Percentiles rank a stretch among this genome's conserved stretches.
Evolutionary conservation across 306 rosid genomes (phyloP).

Genomic region (Hippophae rhamnoides): DNA sequence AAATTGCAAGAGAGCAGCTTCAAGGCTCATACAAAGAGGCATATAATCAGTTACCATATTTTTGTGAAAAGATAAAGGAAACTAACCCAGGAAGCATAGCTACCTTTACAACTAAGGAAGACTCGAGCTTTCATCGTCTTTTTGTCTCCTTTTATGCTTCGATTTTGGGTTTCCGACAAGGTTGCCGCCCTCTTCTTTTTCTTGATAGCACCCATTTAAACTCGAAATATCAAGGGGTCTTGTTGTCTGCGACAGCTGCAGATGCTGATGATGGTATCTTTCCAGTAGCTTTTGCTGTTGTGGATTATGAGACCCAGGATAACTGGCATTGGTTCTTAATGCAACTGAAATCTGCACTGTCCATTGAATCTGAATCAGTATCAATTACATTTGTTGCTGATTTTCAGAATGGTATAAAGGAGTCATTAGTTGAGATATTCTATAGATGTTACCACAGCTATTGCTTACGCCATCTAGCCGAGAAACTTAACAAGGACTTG

Average conservation of each 20-base stretch:
- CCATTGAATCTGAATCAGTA: slow-evolving; percentile 9
- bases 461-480: slow-evolving; percentile 85
- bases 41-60: slow-evolving; percentile 69
- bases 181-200: slow-evolving; percentile 88
- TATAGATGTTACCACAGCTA: slow-evolving; percentile 65
- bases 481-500: slow-evolving; percentile 79
- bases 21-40: slow-evolving; percentile 98
- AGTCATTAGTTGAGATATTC: slow-evolving; percentile 58
- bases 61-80: slow-evolving; percentile 85
- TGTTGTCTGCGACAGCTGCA: slow-evolving; percentile 69
- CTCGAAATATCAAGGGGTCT: slow-evolving; percentile 83
- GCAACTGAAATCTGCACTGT: slow-evolving; percentile 50
- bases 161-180: slow-evolving; percentile 67
- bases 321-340: slow-evolving; percentile 88
- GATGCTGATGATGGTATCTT: slow-evolving; percentile 84
- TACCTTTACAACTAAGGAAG: slow-evolving; percentile 80
- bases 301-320: slow-evolving; percentile 74
- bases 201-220: slow-evolving; percentile 72
- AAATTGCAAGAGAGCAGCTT: slow-evolving; percentile 92
- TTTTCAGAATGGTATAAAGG: slow-evolving; percentile 61
- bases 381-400: slow-evolving; percentile 78
- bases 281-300: slow-evolving; percentile 87
- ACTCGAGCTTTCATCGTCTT: slow-evolving; percentile 86
- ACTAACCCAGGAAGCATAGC: slow-evolving; percentile 91
- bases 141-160: slow-evolving; percentile 84